Evolutionary conservation across 148 eudicot species (phyloP), one percentile per base, ranked within the genome.

Genomic region (Hydrangea macrophylla): DNA sequence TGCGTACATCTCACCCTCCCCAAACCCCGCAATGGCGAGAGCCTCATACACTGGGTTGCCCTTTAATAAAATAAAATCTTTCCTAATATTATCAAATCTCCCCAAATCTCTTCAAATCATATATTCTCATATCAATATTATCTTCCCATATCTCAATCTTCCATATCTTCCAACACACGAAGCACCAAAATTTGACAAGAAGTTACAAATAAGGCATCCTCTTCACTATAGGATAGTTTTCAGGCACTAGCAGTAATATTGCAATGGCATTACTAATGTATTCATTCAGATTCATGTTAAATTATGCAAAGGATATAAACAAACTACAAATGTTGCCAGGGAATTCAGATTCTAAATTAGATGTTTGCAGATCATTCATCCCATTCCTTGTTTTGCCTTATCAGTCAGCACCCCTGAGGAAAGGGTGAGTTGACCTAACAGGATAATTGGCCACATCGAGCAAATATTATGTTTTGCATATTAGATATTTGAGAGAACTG

Each of bases 211-310:
- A 50, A 70, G 35, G 65, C 66, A 12, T 31, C 53, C 24, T n/a
- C 23, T 20, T 4, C 32, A 36, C 33, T 7, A 55, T 15, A 68
- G 15, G 2, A 24, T 20, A 74, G 8, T 18, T 27, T n/a, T 17
- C 53, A 24, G 51, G 30, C 60, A 59, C 48, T 24, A 66, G 67
- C 55, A 26, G 7, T 60, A 51, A 60, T 65, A 30, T 55, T 67
- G 23, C 44, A 33, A 32, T 26, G 53, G 17, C 13, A 6, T 1
- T 24, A 8, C 12, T 25, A 25, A 7, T 1, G 56, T 5, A 2
- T 8, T 11, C 35, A 55, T 25, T 55, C 50, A 8, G 15, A 7
- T 25, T 32, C n/a, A 27, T 33, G 2, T 15, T 5, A 68, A 9
- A 25, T 1, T 48, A 32, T 37, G 64, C 35, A 15, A 45, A 7